phyloP scores from a whole-genome alignment of 768 basidiomycete species.

The Suillus subalutaceus region DNA sequence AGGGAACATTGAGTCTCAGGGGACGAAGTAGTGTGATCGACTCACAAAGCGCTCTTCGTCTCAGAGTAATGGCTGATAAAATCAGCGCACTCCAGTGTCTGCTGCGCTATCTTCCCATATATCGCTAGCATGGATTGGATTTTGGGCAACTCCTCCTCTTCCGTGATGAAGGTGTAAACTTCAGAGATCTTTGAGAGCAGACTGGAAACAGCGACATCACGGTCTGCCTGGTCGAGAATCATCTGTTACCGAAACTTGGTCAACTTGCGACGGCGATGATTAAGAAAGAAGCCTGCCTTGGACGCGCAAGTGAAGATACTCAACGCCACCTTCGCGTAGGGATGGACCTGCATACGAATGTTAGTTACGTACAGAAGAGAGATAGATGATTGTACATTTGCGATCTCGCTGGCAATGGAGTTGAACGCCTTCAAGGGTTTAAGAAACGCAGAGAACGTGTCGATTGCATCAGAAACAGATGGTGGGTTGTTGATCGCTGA shows the following conservation, averaged over 20 bases:
- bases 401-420: not conserved
- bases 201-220: not conserved
- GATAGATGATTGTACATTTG: not conserved
- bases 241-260: not conserved
- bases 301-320: not conserved
- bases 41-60: conserved; percentile 25
- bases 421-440: not conserved
- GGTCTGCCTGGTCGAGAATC: not conserved
- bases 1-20: not conserved
- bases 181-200: conserved; percentile 1
- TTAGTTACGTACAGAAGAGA: not conserved
- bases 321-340: not conserved
- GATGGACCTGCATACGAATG: not conserved
- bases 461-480: not conserved
- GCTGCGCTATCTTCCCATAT: conserved; percentile 8
- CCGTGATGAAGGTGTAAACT: not conserved
- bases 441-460: not conserved
- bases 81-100: conserved; percentile 29
- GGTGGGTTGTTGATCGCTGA: not conserved
- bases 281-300: not conserved
- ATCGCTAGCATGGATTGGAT: not conserved
- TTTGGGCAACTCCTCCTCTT: conserved; percentile 3
- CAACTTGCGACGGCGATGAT: not conserved
- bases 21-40: not conserved
- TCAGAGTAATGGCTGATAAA: conserved; percentile 31